Percentiles rank a stretch among this genome's conserved stretches.
These are phyloP conservation scores for bread wheat (Triticum aestivum) DNA, from an alignment of 176 grass and related monocot species.

Conservation along the genomic window DNA sequence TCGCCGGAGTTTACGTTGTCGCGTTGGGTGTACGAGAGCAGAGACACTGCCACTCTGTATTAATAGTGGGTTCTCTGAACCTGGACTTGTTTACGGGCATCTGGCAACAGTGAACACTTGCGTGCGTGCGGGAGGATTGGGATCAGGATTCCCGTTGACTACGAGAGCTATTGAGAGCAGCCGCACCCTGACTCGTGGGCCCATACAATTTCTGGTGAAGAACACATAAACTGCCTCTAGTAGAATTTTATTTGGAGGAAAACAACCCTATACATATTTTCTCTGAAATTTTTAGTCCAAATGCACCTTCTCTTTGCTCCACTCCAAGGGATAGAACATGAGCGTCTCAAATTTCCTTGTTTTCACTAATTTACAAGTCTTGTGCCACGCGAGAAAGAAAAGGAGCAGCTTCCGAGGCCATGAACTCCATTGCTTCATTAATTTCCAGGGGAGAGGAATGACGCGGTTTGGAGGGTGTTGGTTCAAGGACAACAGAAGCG, in stretches of 20 bases:
- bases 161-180: neutral
- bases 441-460: too few species aligned
- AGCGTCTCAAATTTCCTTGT: too few species aligned
- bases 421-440: too few species aligned
- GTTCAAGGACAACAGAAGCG: too few species aligned
- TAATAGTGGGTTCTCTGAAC: slow-evolving; percentile 40
- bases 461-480: too few species aligned
- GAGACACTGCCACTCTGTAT: neutral
- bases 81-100: slow-evolving; percentile 31
- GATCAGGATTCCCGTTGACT: neutral
- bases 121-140: neutral
- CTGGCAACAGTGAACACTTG: neutral
- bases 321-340: too few species aligned
- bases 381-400: too few species aligned
- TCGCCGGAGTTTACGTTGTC: neutral
- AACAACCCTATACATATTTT: too few species aligned
- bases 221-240: neutral
- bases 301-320: too few species aligned
- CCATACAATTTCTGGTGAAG: neutral
- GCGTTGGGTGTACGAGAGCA: neutral
- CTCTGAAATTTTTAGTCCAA: too few species aligned
- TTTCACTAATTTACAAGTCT: too few species aligned
- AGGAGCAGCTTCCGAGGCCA: too few species aligned
- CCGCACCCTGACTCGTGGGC: neutral
- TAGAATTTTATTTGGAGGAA: neutral